Conservation (phyloP, 805 yeast species). For the Kazachstania taianensis region DNA sequence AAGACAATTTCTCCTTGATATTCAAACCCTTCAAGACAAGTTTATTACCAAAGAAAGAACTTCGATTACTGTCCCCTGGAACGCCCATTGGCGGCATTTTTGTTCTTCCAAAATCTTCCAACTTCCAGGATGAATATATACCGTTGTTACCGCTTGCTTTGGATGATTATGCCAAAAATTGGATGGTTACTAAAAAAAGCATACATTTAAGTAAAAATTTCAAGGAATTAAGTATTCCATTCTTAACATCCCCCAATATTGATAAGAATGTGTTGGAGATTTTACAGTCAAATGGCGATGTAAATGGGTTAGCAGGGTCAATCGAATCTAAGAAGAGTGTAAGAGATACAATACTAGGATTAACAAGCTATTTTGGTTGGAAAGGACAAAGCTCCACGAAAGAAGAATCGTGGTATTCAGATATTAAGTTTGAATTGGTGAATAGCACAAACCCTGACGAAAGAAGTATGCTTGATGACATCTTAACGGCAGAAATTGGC, state of each 20-base stretch:
- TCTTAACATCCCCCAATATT: constrained; percentile 40
- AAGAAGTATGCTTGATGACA: no score
- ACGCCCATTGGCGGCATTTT: constrained; percentile 58
- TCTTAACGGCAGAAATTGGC: no score
- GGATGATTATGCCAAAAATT: constrained; percentile 39
- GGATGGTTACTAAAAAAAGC: constrained; percentile 32
- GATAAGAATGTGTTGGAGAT: no score
- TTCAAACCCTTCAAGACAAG: constrained; percentile 51
- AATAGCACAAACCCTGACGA: no score
- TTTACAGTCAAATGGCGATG: no score
- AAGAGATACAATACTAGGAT: no score
- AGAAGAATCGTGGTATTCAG: no score
- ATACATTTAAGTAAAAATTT: constrained; percentile 15
- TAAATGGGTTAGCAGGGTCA: no score
- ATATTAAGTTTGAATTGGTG: no score
- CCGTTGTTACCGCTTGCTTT: constrained; percentile 54
- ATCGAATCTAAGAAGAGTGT: no score
- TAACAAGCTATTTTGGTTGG: no score
- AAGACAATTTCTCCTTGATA: constrained; percentile 29
- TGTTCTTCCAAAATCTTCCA: constrained; percentile 33
- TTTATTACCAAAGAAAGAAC: constrained; percentile 37
- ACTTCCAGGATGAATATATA: constrained; percentile 29
- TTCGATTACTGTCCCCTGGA: constrained; percentile 42
- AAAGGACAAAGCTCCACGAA: no score
- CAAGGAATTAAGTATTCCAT: constrained; percentile 44